Percentiles rank a stretch among this genome's conserved stretches.
These are phyloP conservation scores for Quercus mongolica DNA, from an alignment of 306 rosid species.

Conservation along the genomic window DNA sequence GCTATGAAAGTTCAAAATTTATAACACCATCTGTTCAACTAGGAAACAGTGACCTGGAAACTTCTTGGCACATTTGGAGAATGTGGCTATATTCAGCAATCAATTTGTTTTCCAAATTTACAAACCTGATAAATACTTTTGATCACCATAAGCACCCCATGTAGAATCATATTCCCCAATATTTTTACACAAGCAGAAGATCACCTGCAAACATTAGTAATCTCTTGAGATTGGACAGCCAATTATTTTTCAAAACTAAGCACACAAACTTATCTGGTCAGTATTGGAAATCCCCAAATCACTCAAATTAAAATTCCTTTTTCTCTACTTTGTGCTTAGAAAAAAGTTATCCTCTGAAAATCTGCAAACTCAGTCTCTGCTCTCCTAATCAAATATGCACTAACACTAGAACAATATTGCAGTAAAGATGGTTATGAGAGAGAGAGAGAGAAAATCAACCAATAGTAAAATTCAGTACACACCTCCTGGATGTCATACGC, in stretches of 20 bases:
- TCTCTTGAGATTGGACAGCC: background rate
- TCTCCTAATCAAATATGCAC: background rate
- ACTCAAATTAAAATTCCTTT: background rate
- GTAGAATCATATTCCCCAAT: conserved; percentile 48
- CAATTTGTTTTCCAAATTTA: conserved; percentile 44
- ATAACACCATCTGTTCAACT: conserved; percentile 36
- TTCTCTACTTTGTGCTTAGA: background rate
- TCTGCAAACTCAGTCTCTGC: background rate
- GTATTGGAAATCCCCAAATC: no score
- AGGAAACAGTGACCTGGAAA: conserved; percentile 26
- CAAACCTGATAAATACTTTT: conserved; percentile 32
- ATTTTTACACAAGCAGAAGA: conserved; percentile 36
- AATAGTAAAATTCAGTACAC: conserved; percentile 2
- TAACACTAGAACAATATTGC: background rate
- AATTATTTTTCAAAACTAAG: background rate
- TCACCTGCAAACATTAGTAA: conserved; percentile 44
- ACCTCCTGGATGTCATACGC: conserved; percentile 26
- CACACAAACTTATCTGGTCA: no score
- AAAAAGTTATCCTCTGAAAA: background rate
- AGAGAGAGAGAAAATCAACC: background rate
- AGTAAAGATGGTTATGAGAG: background rate
- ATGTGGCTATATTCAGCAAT: conserved; percentile 36
- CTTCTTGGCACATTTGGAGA: conserved; percentile 48
- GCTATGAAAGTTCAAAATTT: conserved; percentile 53
- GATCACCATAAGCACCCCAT: conserved; percentile 43